Percentiles rank a stretch among this genome's conserved stretches.
phyloP scores from a whole-genome alignment of 78 protist species.

The Dictyostelium purpureum region DNA sequence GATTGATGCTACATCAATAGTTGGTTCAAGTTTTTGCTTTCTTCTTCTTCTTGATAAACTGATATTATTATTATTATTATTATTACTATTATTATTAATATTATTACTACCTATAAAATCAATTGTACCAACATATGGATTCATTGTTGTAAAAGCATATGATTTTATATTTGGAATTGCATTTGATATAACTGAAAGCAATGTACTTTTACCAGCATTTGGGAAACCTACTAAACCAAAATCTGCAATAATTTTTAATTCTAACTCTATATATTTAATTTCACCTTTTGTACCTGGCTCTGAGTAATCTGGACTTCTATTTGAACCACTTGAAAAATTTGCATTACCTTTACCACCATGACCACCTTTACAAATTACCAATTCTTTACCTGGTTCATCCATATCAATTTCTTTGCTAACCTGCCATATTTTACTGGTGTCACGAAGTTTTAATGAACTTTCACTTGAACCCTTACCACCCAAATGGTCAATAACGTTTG shows the following conservation, averaged over 20 bases:
- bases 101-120: not conserved
- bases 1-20: conserved; percentile 3
- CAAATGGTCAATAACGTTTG: not conserved
- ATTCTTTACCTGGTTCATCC: conserved; percentile 21
- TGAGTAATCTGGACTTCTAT: conserved; percentile 65
- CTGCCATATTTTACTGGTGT: not conserved
- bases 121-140: conserved; percentile 86
- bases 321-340: conserved; percentile 64
- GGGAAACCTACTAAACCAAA: conserved; percentile 88
- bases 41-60: conserved; percentile 18
- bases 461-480: not conserved
- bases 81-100: not conserved
- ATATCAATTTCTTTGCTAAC: conserved; percentile 16
- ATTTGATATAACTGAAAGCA: conserved; percentile 69
- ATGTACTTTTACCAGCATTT: conserved; percentile 88
- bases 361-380: conserved; percentile 42
- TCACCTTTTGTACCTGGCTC: conserved; percentile 78
- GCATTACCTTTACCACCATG: conserved; percentile 75
- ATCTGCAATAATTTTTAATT: conserved; percentile 83
- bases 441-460: not conserved
- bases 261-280: conserved; percentile 45
- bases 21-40: not conserved
- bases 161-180: conserved; percentile 81
- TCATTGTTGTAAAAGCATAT: conserved; percentile 87
- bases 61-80: not conserved